A percentile compares a stretch with the other conserved stretches of the same genome.
Conservation (phyloP, 768 basidiomycete species). For the Artomyces pyxidatus region DNA sequence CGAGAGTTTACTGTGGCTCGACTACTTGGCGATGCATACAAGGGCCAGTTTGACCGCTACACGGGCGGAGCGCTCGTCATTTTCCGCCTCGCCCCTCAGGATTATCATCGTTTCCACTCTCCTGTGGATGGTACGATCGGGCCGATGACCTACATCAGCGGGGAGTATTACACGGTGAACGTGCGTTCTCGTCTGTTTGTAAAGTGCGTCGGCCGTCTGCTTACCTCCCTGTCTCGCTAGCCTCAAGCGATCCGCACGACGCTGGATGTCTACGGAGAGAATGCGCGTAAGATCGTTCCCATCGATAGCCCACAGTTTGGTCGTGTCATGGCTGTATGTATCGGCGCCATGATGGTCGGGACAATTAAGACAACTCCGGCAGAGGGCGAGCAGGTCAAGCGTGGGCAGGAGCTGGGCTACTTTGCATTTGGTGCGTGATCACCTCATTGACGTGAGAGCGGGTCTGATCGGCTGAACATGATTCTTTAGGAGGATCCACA, state of each 20-base stretch:
- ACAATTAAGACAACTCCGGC: conserved; percentile 82
- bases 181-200: conserved; percentile 34
- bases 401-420: conserved; percentile 89
- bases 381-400: conserved; percentile 71
- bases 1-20: conserved; percentile 80
- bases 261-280: conserved; percentile 92
- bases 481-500: conserved; percentile 70
- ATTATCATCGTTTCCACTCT: conserved; percentile 91
- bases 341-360: conserved; percentile 95
- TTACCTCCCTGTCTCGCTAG: conserved; percentile 27
- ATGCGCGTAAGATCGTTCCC: conserved; percentile 85
- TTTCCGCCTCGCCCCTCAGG: conserved; percentile 88
- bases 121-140: conserved; percentile 84
- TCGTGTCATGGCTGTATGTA: conserved; percentile 83
- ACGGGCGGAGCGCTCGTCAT: conserved; percentile 79
- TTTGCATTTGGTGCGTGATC: conserved; percentile 80
- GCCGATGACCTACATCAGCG: conserved; percentile 71
- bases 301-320: conserved; percentile 89
- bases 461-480: not conserved
- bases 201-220: too few species aligned
- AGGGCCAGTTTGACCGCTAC: conserved; percentile 60
- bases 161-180: conserved; percentile 96
- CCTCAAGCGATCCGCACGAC: conserved; percentile 90
- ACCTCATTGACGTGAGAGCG: not conserved
- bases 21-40: conserved; percentile 75